Evolutionary conservation across 2,329 filamentous ascomycete genomes (phyloP).

Genomic region (Alternaria atra): DNA sequence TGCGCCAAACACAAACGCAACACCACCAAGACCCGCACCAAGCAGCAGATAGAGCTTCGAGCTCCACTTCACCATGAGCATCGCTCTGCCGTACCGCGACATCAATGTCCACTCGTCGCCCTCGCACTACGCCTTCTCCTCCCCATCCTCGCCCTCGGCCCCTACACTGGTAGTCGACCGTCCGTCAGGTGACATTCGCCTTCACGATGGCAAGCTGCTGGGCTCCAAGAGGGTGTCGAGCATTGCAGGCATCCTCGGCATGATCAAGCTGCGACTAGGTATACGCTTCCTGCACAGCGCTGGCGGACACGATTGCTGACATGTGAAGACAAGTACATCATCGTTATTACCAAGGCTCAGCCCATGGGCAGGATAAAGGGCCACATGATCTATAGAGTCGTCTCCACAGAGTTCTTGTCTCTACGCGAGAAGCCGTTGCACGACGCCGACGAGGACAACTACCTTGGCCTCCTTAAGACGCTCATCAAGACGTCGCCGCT

Average conservation of each 20-base stretch:
- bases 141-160: constrained; percentile 89
- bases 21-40: neutral
- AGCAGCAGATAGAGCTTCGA: neutral
- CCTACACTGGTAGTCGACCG: constrained; percentile 89
- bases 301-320: constrained; percentile 24
- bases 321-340: constrained; percentile 84
- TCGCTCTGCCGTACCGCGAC: constrained; percentile 81
- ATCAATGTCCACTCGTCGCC: constrained; percentile 95
- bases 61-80: constrained; percentile 54
- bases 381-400: constrained; percentile 94
- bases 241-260: constrained; percentile 92
- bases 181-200: constrained; percentile 86
- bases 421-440: constrained; percentile 90
- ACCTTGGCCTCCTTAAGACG: constrained; percentile 80
- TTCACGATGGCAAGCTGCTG: constrained; percentile 80
- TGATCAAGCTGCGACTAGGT: constrained; percentile 94
- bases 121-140: constrained; percentile 95
- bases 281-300: constrained; percentile 30
- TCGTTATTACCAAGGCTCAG: constrained; percentile 93
- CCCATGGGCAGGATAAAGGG: constrained; percentile 91
- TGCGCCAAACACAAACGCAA: constrained; percentile 9
- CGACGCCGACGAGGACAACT: constrained; percentile 93
- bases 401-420: constrained; percentile 90
- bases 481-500: constrained; percentile 86
- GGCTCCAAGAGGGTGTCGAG: constrained; percentile 88